Percentiles rank a stretch among this genome's conserved stretches.
Conservation (phyloP, 305 asterid genomes). For the Plantago coronopus region DNA sequence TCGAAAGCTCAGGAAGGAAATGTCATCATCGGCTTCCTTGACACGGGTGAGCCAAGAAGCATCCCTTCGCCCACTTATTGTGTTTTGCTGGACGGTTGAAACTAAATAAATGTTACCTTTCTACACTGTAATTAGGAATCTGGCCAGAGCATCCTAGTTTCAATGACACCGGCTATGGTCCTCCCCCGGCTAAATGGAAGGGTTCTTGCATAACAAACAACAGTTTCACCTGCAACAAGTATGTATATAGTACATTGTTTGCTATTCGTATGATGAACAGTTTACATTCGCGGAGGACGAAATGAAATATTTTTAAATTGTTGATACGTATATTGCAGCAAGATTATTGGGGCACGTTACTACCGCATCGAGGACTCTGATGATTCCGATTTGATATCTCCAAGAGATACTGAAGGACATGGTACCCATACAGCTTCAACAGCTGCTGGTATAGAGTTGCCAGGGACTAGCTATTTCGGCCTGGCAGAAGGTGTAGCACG, state of each 20-base stretch:
- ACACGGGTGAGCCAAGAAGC: conserved; percentile 23
- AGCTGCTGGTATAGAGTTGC: conserved; percentile 38
- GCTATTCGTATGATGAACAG: too few species aligned
- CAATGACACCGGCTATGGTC: conserved; percentile 27
- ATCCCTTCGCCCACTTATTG: neutral
- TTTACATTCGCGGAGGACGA: neutral
- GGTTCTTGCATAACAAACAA: conserved; percentile 23
- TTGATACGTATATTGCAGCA: conserved; percentile 14
- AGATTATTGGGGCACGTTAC: conserved; percentile 32
- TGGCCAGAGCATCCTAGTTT: conserved; percentile 38
- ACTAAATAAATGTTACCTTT: neutral
- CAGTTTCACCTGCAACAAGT: conserved; percentile 38
- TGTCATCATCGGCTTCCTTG: conserved; percentile 40
- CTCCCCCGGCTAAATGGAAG: conserved; percentile 36
- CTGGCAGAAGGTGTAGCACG: conserved; percentile 43
- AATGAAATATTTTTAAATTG: too few species aligned
- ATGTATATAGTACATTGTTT: neutral
- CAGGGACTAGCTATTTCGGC: conserved; percentile 38
- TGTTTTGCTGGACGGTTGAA: neutral
- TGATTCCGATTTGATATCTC: conserved; percentile 17
- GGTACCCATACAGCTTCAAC: conserved; percentile 33
- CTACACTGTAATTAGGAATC: conserved; percentile 21
- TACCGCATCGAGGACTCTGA: conserved; percentile 15
- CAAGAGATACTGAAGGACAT: conserved; percentile 30
- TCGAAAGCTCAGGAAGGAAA: conserved; percentile 23